Base-by-base conservation (phyloP, 2,329 filamentous ascomycete species). In the Cordyceps tenuipes region DNA sequence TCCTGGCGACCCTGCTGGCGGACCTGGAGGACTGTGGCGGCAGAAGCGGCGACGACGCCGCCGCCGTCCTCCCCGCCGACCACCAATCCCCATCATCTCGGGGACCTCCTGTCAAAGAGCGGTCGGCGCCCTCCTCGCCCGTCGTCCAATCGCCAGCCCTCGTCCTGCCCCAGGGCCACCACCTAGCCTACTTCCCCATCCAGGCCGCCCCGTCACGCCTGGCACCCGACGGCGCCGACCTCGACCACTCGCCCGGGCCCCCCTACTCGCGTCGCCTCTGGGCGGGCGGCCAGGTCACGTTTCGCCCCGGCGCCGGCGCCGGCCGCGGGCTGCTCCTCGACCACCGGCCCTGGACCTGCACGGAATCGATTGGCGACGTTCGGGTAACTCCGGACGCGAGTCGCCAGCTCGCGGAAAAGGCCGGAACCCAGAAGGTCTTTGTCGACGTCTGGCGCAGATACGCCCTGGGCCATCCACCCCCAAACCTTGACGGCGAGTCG, bases 101-200 rank as follows among this genome's bases (percentile, higher is more conserved):
- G 34, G 19, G 46, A 39, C 36, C 34, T 36, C 15, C 5, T 12
- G 1, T 19, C 4, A 34, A 15, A 13, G 46, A 36, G 31, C 34
- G 34, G 34, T 36, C 34, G 34, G 34, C 2, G 34, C 34, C 34
- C 34, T 41, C 59, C 2, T 60, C 62, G 13, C 63, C 68, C 3
- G 44, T 15, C 5, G 56, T 65, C 56, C 54, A 64, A 5, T 64
- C 65, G 3, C 70, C 70, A n/a, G 60, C 70, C 1, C 49, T n/a
- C 5, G 50, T 70, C 3, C 74, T 88, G 7, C 85, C 87, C 0
- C 79, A 82, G 34, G 89, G 87, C 41, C 87, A 95, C 70, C 91
- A 97, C 71, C 79, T 96, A 41, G 84, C 93, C 64, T 95, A 95
- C 76, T 97, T 96, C 75, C 90, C 91, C 62, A 82, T 88, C 12